A percentile compares a stretch with the other conserved stretches of the same genome.
Conservation (phyloP, 441 rosid genomes). For the Pelargonium citronellum region DNA sequence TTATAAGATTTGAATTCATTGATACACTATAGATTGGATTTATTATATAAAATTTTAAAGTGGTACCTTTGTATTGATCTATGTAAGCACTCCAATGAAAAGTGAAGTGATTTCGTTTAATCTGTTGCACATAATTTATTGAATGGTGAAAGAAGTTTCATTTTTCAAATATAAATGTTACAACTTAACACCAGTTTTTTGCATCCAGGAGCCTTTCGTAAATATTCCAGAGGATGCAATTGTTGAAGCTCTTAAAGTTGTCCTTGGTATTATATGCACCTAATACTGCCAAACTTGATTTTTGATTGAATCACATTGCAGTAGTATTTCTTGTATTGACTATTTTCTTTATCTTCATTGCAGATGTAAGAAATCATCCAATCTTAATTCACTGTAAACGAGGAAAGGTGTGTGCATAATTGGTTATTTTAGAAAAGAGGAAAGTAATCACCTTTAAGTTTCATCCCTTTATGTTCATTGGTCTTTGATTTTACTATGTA, state of each 20-base stretch:
- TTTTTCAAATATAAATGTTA: neutral
- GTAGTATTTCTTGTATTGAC: neutral
- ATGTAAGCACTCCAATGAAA: neutral
- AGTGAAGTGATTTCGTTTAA: neutral
- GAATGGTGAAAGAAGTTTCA: neutral
- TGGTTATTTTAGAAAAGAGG: neutral
- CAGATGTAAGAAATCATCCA: conserved; percentile 58
- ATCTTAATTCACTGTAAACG: conserved; percentile 60
- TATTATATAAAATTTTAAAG: neutral
- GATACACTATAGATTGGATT: neutral
- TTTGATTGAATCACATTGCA: neutral
- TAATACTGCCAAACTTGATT: neutral
- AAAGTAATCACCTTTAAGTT: neutral
- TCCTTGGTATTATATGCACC: conserved; percentile 43
- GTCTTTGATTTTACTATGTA: neutral
- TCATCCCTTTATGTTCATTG: neutral
- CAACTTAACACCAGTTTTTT: neutral
- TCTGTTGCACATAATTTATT: neutral
- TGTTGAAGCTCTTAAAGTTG: conserved; percentile 62
- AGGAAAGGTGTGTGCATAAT: conserved; percentile 41
- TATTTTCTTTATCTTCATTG: conserved; percentile 8
- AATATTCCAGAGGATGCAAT: conserved; percentile 70
- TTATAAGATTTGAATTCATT: neutral
- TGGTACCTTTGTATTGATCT: neutral
- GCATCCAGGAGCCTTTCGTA: conserved; percentile 68